A percentile compares a stretch with the other conserved stretches of the same genome.
Evolutionary conservation across 805 yeast genomes (phyloP).

Genomic region (Hanseniaspora pseudoguilliermondii): DNA sequence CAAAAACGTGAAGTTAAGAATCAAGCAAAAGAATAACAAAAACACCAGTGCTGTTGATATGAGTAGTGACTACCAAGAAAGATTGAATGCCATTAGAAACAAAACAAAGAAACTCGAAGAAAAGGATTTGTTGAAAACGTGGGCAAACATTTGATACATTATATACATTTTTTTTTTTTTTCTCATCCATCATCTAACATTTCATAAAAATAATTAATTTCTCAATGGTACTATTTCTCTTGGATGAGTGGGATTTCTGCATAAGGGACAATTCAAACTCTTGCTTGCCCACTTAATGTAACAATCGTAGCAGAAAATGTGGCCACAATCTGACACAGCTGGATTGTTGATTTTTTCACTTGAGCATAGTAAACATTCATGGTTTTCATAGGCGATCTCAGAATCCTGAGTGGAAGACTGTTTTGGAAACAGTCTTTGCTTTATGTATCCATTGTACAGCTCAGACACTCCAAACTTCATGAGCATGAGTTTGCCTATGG

Average conservation of each 20-base stretch:
- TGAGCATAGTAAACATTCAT: slow-evolving; percentile 65
- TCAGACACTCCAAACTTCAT: neutral
- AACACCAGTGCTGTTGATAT: neutral
- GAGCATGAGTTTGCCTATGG: neutral
- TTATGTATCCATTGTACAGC: neutral
- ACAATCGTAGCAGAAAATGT: slow-evolving; percentile 85
- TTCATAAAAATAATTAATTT: slow-evolving; percentile 15
- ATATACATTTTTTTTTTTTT: neutral
- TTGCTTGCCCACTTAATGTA: slow-evolving; percentile 82
- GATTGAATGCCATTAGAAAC: slow-evolving; percentile 2
- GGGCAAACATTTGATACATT: neutral
- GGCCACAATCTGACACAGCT: slow-evolving; percentile 81
- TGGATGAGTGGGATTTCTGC: slow-evolving; percentile 49
- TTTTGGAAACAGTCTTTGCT: neutral
- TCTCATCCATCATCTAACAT: no score
- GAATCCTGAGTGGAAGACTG: neutral
- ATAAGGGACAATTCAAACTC: slow-evolving; percentile 54
- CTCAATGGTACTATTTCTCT: slow-evolving; percentile 44
- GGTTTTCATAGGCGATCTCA: neutral
- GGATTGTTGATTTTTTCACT: slow-evolving; percentile 63
- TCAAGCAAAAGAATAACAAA: neutral
- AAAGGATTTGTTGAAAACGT: slow-evolving; percentile 3
- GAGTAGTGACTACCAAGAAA: slow-evolving; percentile 1
- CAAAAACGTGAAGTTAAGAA: neutral
- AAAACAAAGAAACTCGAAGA: slow-evolving; percentile 6